Evolutionary conservation across 306 rosid species (phyloP).

Genomic region (Prunus armeniaca): DNA sequence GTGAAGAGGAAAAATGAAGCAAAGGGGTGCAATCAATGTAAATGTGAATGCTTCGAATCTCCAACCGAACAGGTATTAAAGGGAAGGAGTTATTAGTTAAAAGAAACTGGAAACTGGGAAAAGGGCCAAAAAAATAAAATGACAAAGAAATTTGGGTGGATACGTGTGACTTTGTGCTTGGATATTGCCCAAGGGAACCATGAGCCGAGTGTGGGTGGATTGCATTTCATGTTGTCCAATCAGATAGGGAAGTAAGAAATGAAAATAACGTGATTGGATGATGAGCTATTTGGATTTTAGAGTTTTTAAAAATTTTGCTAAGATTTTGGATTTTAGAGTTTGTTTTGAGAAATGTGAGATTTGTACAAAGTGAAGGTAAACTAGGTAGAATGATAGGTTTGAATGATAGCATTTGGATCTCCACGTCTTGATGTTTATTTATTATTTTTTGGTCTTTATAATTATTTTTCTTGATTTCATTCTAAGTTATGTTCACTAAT

Average conservation of each 20-base stretch:
- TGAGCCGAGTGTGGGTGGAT: conserved; percentile 25
- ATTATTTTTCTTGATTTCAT: not conserved
- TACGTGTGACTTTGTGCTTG: conserved; percentile 15
- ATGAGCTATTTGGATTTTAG: not conserved
- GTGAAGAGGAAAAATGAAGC: conserved; percentile 1
- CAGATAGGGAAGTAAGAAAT: not conserved
- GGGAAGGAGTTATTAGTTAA: not conserved
- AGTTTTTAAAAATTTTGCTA: not conserved
- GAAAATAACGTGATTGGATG: not conserved
- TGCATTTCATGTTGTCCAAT: conserved; percentile 22
- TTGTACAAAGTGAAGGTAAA: not conserved
- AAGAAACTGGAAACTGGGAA: not conserved
- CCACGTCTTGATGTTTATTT: not conserved
- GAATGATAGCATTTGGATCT: not conserved
- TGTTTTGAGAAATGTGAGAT: not conserved
- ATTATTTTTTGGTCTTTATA: not conserved
- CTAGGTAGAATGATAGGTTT: not conserved
- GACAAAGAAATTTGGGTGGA: not conserved
- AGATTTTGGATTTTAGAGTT: not conserved
- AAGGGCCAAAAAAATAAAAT: not conserved
- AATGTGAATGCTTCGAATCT: conserved; percentile 20
- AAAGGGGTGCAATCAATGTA: conserved; percentile 24
- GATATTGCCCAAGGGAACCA: conserved; percentile 9
- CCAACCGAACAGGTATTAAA: conserved; percentile 12
- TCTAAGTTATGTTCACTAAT: not conserved